phyloP scores from a whole-genome alignment of 768 basidiomycete species.

The Chalciporus piperatus region DNA sequence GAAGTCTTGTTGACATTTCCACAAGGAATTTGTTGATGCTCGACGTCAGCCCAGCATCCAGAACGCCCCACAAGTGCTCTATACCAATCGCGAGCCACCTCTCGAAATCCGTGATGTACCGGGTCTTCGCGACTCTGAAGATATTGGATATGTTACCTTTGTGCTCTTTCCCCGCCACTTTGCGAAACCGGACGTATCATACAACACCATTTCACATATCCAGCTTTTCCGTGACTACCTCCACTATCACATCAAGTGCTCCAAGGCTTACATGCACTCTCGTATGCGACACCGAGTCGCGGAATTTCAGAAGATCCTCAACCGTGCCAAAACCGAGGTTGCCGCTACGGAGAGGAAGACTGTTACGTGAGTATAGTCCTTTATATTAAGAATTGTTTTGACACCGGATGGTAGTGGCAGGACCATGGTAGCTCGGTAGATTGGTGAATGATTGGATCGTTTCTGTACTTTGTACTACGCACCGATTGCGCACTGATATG shows the following conservation, averaged over 20 bases:
- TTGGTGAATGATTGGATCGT: background rate
- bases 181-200: slow-evolving; percentile 60
- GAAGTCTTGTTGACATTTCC: slow-evolving; percentile 5
- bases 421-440: slow-evolving; percentile 53
- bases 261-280: slow-evolving; percentile 99
- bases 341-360: slow-evolving; percentile 85
- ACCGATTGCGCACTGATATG: background rate
- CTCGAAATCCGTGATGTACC: slow-evolving; percentile 91
- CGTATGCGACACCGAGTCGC: slow-evolving; percentile 91
- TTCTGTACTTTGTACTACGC: background rate
- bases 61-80: slow-evolving; percentile 95
- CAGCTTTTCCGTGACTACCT: slow-evolving; percentile 97
- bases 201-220: slow-evolving; percentile 87
- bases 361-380: slow-evolving; percentile 56
- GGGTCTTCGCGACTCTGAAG: slow-evolving; percentile 78
- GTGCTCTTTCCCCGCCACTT: slow-evolving; percentile 98
- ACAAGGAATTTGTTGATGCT: slow-evolving; percentile 98
- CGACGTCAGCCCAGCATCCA: slow-evolving; percentile 89
- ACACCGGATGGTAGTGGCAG: slow-evolving; percentile 42
- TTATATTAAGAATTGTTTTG: slow-evolving; percentile 3
- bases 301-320: slow-evolving; percentile 94
- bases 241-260: slow-evolving; percentile 99
- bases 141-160: slow-evolving; percentile 96
- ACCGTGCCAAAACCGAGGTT: slow-evolving; percentile 92
- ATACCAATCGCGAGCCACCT: slow-evolving; percentile 92